Base-by-base conservation (phyloP, 2,329 filamentous ascomycete species). In the Cladosporium cucumerinum region DNA sequence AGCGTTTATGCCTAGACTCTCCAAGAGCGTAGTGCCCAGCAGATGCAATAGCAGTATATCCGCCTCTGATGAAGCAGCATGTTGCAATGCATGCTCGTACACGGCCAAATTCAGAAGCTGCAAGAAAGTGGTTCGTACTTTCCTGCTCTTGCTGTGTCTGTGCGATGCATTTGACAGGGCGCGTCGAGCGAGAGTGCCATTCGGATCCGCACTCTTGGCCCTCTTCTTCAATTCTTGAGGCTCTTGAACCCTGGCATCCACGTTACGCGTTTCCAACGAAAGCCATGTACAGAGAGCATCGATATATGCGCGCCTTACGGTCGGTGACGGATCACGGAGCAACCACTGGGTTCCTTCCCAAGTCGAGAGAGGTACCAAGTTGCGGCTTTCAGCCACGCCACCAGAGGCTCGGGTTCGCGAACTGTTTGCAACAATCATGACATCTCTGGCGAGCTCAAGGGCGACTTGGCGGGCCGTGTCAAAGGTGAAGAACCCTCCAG, bases 271-370 rank as follows among this genome's bases (percentile, higher is more conserved):
- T 61, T 77, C 75, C 21, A 73, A 69, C 21, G 69, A 65, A 61
- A 97, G 82, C 93, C 94, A 99, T 0, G 90, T 91, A 48, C 91
- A 77, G 18, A 98, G 78, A 5, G 92, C 91, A 76, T 96, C 92
- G 7, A 89, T 86, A 71, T 98, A 99, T 0, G 93, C 91, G 74
- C 89, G 89, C 62, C 93, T 87, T 36, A 98, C 93, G 34, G 87
- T 84, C 34, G 87, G 87, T 71, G 93, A 89, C 0, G 87, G 84
- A 72, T 97, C 94, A 43, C 90, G 88, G 23, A 98, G 80, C 52
- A 98, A 85, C 91, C 92, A 97, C 67, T 97, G 92, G 0, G 93
- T 97, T n/a, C 92, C 92, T 77, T 98, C 93, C 95, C 95, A 99
- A 0, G 93, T 90, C 63, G 90, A 86, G 10, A 96, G 83, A 0